Base-by-base conservation (phyloP, 1,139 yeast species). In the Fermentozyma sake region DNA sequence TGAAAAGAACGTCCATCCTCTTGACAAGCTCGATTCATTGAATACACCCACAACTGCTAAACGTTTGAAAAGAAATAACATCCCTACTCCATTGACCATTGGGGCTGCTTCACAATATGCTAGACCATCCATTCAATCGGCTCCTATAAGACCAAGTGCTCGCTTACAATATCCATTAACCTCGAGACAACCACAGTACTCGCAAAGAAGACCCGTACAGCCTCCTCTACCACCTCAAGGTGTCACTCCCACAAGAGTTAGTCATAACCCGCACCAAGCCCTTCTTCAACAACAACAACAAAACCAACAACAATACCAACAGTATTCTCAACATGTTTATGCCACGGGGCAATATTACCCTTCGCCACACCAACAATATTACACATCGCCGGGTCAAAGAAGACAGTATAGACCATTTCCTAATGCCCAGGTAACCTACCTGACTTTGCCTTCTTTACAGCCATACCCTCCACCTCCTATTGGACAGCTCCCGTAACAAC, bases 81-180 rank as follows among this genome's bases (percentile, higher is more conserved):
- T 67, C 3, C 76, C 76, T 3, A 46, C 71, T 2, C 76, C 76
- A 1, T 49, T 70, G 24, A 52, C 52, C 26, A 23, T 39, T 1
- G 25, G 23, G 1, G 22, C 27, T 2, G 7, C 25, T 9, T 15
- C 27, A 2, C 20, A 23, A 6, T 40, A 43, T 11, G 30, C 40
- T 16, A 32, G 39, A 9, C 22, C 35, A 15, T 17, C 31, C 11
- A 65, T 66, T 29, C 69, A 58, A 31, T 64, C 72, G 2, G 73
- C 72, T 4, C 76, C 74, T 6, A 57, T 67, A 9, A 49, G 59
- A 22, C 47, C 30, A 7, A 26, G 29, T n/a, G 21, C 27, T 9
- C 30, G 31, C 13, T 15, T 20, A 7, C 37, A 34, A 5, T 22
- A 25, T 5, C 32, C 41, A 4, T 23, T 25, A 16, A 32, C 34